Evolutionary conservation across 441 rosid species (phyloP).

Genomic region (Euphorbia neoarborescens): DNA sequence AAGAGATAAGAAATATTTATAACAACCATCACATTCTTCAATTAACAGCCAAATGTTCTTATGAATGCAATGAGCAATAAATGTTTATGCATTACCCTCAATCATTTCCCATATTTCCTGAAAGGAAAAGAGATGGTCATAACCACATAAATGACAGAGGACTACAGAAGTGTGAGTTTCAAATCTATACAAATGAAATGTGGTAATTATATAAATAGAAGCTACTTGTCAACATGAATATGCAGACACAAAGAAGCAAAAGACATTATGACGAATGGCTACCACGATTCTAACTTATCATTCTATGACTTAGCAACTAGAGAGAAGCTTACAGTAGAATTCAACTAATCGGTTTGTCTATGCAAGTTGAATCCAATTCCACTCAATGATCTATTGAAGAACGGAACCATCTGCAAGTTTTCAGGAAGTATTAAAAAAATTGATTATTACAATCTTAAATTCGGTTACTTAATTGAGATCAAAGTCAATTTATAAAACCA

Average conservation of each 20-base stretch:
- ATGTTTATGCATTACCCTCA: not conserved
- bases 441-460: constrained; percentile 12
- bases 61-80: not conserved
- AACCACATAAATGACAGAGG: not conserved
- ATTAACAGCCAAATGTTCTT: not conserved
- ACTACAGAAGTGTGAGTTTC: too few relatives aligned
- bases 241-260: too few relatives aligned
- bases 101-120: not conserved
- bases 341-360: constrained; percentile 59
- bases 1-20: not conserved
- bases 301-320: constrained; percentile 83
- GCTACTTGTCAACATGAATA: too few relatives aligned
- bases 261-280: too few relatives aligned
- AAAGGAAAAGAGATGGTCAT: not conserved
- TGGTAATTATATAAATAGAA: too few relatives aligned
- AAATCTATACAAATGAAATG: too few relatives aligned
- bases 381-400: constrained; percentile 71
- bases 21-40: not conserved
- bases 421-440: constrained; percentile 14
- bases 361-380: constrained; percentile 67
- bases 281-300: constrained; percentile 93
- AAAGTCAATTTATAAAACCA: not conserved
- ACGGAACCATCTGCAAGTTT: constrained; percentile 90
- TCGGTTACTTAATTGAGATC: not conserved
- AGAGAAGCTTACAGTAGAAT: constrained; percentile 72